Base-by-base conservation (phyloP, 2,329 filamentous ascomycete species). In the Ceratocystis cacaofunesta region DNA sequence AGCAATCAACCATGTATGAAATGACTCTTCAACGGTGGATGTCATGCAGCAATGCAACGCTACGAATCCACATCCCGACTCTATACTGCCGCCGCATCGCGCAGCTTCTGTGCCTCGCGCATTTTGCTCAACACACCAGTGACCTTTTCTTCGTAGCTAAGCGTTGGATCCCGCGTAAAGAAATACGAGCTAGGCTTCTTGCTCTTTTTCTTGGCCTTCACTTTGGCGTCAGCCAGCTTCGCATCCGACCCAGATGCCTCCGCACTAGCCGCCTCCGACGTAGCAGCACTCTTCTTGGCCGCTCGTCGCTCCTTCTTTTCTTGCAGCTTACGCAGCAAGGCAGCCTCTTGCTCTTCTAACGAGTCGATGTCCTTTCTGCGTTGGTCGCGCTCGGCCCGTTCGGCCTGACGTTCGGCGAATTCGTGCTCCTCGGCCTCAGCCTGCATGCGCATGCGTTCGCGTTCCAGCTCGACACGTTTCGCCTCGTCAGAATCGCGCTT, bases 401-500 rank as follows among this genome's bases (percentile, higher is more conserved):
- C 65, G 1, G 64, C 50, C 6, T 66, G 66, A 2, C 30, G 48
- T 4, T 48, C 19, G 3, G 57, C 43, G 4, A 36, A 15, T 15
- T 68, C 65, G 10, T 64, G 55, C 15, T 68, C 65, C 46, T 74
- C 74, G 44, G 75, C 76, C 61, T 72, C 72, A 5, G 70, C 72
- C 67, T 74, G 72, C 36, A 69, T 64, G 22, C 76, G 71, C 55
- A 60, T 70, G 48, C 70, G 69, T 68, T 77, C 76, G 46, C 75
- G 72, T 68, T 75, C 73, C 63, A 72, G 71, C 67, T 78, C 76
- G 5, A 72, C 71, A 5, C 77, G 69, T 22, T 75, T 72, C 52
- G 71, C 72, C 32, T 73, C 71, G 68, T 78, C 76, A 64, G 75
- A 80, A 43, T 78, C 81, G 75, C 81, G 81, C 68, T 83, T 77